Conservation (phyloP, 441 rosid species). For the Pelargonium myrrhifolium region DNA sequence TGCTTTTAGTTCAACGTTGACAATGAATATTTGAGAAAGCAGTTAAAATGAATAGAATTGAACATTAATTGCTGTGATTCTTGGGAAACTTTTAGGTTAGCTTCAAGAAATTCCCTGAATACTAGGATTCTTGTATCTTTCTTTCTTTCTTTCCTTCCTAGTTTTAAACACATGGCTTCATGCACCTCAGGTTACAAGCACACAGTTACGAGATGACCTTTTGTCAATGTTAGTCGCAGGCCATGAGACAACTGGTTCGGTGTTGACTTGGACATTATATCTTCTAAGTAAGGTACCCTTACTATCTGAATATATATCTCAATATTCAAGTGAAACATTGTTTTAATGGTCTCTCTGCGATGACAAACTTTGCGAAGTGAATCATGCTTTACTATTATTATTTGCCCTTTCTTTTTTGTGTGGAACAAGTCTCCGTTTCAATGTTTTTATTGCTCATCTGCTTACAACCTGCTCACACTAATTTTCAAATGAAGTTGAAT, state of each 20-base stretch:
- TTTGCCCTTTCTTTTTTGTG: too few species aligned
- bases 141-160: background rate
- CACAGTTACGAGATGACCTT: slow-evolving; percentile 79
- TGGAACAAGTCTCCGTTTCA: too few species aligned
- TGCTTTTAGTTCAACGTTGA: background rate
- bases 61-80: background rate
- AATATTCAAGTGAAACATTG: too few species aligned
- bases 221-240: slow-evolving; percentile 95
- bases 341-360: too few species aligned
- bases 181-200: slow-evolving; percentile 57
- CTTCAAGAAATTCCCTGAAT: background rate
- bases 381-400: too few species aligned
- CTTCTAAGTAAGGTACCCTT: slow-evolving; percentile 78
- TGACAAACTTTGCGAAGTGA: too few species aligned
- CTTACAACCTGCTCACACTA: too few species aligned
- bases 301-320: slow-evolving; percentile 11
- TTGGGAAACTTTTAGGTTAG: background rate
- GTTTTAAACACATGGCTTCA: slow-evolving; percentile 14
- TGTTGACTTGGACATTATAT: slow-evolving; percentile 86
- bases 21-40: background rate
- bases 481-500: background rate
- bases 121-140: background rate
- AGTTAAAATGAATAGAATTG: background rate
- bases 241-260: slow-evolving; percentile 92
- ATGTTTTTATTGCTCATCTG: too few species aligned